Conservation (phyloP, 2,329 filamentous ascomycete species). For the Microdochium trichocladiopsis region DNA sequence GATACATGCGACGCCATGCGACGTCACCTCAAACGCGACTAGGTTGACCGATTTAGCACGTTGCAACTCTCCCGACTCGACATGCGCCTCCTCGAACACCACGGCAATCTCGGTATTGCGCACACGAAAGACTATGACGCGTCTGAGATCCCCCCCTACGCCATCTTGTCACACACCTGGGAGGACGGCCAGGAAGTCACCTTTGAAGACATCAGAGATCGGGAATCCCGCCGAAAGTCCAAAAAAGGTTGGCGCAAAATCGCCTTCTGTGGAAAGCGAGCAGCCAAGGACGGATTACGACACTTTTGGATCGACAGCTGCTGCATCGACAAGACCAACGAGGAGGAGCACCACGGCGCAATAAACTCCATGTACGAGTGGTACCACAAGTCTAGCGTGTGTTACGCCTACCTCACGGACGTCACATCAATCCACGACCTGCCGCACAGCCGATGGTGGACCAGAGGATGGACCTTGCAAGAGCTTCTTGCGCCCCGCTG, state of each 20-base stretch:
- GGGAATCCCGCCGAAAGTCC: neutral
- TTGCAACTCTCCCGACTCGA: no score
- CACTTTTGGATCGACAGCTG: constrained; percentile 1
- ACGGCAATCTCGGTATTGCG: neutral
- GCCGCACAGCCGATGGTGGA: neutral
- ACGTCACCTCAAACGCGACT: no score
- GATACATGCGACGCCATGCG: no score
- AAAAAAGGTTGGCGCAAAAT: neutral
- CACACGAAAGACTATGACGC: neutral
- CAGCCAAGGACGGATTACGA: neutral
- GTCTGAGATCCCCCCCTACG: neutral
- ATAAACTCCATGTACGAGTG: neutral
- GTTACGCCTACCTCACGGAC: neutral
- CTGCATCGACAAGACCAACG: neutral
- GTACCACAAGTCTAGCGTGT: neutral
- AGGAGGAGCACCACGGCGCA: neutral
- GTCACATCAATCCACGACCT: neutral
- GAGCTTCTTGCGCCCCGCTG: neutral
- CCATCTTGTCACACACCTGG: neutral
- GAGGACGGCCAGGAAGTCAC: neutral
- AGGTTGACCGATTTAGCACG: no score
- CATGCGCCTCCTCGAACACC: neutral
- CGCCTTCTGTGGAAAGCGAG: neutral
- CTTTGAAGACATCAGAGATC: neutral
- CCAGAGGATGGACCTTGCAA: neutral